Evolutionary conservation across 805 yeast genomes (phyloP), one percentile per base, ranked within the genome.

Genomic region (Suhomyces pyralidae): DNA sequence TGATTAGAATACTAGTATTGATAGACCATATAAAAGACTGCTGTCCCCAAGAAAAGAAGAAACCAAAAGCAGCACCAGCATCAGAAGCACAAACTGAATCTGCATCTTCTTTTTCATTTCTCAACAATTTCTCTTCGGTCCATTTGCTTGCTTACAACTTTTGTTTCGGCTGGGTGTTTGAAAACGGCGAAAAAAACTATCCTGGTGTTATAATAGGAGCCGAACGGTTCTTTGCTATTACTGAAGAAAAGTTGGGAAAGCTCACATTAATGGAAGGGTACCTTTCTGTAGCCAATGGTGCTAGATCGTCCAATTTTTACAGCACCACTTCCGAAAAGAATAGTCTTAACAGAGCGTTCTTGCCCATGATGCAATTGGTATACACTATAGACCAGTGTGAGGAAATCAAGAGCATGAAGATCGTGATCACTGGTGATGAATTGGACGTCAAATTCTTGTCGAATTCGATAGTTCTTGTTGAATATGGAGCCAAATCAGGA

Each of bases 151-250:
- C 90, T 0, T 80, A 84, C 58, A 81, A 86, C 56, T 74, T 88
- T 54, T 87, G 96, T 55, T 54, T 87, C 32, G 96, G 97, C 0
- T 90, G 96, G 91, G 64, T 87, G 3, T 87, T 86, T 62, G 84
- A 80, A n/a, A 66, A 65, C 5, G 63, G 65, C 1, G 55, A 62
- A 1, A 77, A 76, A 20, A 71, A 68, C 28, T 76, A 72, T 50
- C 90, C 90, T 0, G 97, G 97, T 9, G 62, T 90, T n/a, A 84
- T 88, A 38, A 55, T 83, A 28, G 97, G 97, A 0, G 89, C 87
- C 51, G 90, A 88, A 57, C 72, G 84, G 15, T 80, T 90, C 19
- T 87, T 84, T 55, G 83, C 90, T 1, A 81, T 84, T 0, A 78
- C 85, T 20, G 85, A 84, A 45, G 79, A 81, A 15, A 74, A 74